Evolutionary conservation across 2,329 filamentous ascomycete species (phyloP).

Genomic region (Aspergillus ochraceus): DNA sequence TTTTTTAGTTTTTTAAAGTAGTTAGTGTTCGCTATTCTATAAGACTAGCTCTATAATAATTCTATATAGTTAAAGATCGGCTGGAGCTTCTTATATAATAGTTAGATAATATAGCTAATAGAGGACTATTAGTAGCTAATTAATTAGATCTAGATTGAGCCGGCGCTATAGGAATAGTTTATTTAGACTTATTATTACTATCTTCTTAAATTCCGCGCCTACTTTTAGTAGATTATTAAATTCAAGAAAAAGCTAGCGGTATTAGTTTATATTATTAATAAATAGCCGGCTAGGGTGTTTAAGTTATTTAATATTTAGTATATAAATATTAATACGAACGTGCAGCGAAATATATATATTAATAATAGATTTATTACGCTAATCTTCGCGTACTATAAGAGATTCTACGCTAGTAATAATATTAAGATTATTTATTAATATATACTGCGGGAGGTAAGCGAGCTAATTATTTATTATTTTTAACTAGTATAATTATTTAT

Average conservation of each 20-base stretch:
- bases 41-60: not conserved
- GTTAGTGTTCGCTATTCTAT: not conserved
- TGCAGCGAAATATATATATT: constrained; percentile 4
- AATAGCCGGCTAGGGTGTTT: no score
- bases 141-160: not conserved
- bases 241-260: no score
- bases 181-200: not conserved
- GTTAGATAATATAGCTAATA: constrained; percentile 1
- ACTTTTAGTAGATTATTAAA: not conserved
- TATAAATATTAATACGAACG: not conserved
- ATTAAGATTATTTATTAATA: no score
- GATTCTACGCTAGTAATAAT: no score
- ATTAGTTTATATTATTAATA: not conserved
- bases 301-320: constrained; percentile 1
- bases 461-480: no score
- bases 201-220: not conserved
- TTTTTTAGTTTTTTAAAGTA: not conserved
- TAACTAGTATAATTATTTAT: no score
- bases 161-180: not conserved
- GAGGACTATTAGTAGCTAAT: not conserved
- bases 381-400: not conserved
- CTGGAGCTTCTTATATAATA: constrained; percentile 6
- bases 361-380: constrained; percentile 1
- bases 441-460: no score
- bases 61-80: not conserved